These are phyloP conservation scores for Arthrobotrys sinensis DNA, from an alignment of 2,329 filamentous ascomycete species.

Conservation along the genomic window DNA sequence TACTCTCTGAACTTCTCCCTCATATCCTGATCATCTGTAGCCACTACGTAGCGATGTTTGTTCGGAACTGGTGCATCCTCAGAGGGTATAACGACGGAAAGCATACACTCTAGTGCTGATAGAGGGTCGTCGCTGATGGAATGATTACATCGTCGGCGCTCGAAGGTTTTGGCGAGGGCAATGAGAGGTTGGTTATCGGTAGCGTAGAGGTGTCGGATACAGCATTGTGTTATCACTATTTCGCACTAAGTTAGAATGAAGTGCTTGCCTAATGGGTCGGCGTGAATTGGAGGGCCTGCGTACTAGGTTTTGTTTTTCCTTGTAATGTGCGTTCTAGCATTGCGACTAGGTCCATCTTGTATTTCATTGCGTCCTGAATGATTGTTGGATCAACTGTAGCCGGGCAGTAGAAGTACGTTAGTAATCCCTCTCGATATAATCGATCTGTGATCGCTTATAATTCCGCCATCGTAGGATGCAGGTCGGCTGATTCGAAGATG, in stretches of 20 bases:
- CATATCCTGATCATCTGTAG: constrained; percentile 78
- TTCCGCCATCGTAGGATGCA: background rate
- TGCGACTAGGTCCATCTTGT: constrained; percentile 89
- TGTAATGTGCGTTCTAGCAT: constrained; percentile 86
- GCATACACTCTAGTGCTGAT: constrained; percentile 78
- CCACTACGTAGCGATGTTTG: constrained; percentile 84
- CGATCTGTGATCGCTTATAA: background rate
- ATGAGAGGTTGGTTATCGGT: constrained; percentile 75
- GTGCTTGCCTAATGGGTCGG: background rate
- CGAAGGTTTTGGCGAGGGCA: constrained; percentile 80
- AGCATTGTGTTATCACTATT: constrained; percentile 82
- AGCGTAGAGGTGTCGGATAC: constrained; percentile 83
- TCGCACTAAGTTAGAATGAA: constrained; percentile 61
- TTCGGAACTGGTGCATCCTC: constrained; percentile 72
- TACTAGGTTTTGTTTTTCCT: constrained; percentile 86
- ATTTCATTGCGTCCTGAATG: constrained; percentile 82
- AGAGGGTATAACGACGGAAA: constrained; percentile 81
- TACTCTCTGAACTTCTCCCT: constrained; percentile 77
- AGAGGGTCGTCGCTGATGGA: constrained; percentile 81
- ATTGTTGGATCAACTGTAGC: constrained; percentile 83
- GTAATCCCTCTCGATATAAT: background rate
- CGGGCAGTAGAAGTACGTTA: background rate
- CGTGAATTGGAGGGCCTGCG: constrained; percentile 65
- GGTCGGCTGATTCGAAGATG: constrained; percentile 7
- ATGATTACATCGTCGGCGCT: constrained; percentile 84